Evolutionary conservation across 306 rosid species (phyloP).

Genomic region (Vicia sativa): DNA sequence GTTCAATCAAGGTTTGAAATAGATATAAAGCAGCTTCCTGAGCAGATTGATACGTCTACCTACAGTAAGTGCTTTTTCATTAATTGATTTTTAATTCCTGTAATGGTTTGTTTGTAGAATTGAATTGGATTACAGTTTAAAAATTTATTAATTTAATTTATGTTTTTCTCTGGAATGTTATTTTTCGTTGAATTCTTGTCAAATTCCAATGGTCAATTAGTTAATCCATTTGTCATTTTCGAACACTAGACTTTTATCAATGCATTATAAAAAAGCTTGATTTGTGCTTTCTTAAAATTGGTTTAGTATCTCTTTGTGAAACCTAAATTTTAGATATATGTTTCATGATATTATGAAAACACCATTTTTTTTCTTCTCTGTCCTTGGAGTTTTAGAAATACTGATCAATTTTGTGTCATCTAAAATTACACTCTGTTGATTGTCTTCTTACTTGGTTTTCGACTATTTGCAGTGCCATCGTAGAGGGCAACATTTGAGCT

Average conservation of each 20-base stretch:
- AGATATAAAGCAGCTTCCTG: constrained; percentile 96
- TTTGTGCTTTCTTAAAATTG: not conserved
- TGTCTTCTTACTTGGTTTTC: constrained; percentile 8
- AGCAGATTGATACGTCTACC: constrained; percentile 95
- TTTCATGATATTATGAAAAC: not conserved
- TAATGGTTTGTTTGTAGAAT: not conserved
- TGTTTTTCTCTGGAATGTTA: not conserved
- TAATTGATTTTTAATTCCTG: constrained; percentile 2
- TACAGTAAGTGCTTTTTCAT: constrained; percentile 66
- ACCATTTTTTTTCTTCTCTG: not conserved
- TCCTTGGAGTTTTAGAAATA: not conserved
- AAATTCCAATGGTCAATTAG: not conserved
- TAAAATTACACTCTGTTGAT: not conserved
- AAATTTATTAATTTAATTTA: not conserved
- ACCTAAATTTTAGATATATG: not conserved
- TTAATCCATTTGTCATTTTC: not conserved
- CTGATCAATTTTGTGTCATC: not conserved
- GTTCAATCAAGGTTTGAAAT: constrained; percentile 99
- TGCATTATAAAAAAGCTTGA: not conserved
- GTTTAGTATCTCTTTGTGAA: not conserved
- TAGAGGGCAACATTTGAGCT: constrained; percentile 30
- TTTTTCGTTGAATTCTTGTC: not conserved
- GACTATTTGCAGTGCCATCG: constrained; percentile 58
- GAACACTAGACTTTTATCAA: not conserved
- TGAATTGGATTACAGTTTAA: not conserved